These are phyloP conservation scores for Mucor irregularis DNA, from an alignment of 371 early-diverging fungal species.

Conservation along the genomic window DNA sequence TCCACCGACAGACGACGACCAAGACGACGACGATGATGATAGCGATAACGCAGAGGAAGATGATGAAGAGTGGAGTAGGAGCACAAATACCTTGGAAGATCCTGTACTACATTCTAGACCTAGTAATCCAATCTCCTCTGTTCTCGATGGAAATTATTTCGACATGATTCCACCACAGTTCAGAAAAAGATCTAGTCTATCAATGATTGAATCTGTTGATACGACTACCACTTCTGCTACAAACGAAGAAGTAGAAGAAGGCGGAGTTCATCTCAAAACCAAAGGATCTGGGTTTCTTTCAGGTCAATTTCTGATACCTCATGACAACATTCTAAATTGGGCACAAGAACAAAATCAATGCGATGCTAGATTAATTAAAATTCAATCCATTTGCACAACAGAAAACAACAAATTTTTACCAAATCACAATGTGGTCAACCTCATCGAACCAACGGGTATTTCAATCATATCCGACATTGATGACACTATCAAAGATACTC, in stretches of 20 bases:
- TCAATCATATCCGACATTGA: conserved; percentile 89
- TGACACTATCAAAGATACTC: conserved; percentile 86
- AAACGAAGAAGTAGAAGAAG: not conserved
- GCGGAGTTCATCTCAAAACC: conserved; percentile 7
- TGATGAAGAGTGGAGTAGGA: not conserved
- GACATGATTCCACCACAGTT: too few relatives aligned
- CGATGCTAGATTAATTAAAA: conserved; percentile 29
- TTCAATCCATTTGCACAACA: conserved; percentile 19
- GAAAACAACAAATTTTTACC: conserved; percentile 17
- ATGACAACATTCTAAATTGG: conserved; percentile 29
- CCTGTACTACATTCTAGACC: conserved; percentile 4
- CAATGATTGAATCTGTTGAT: too few relatives aligned
- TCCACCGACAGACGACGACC: not conserved
- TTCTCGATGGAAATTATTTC: not conserved
- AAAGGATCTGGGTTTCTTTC: conserved; percentile 27
- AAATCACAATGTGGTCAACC: conserved; percentile 42
- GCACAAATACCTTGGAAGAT: not conserved
- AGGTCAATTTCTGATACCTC: conserved; percentile 27
- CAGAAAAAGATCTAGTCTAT: too few relatives aligned
- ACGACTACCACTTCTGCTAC: not conserved
- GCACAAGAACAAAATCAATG: conserved; percentile 33
- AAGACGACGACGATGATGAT: not conserved
- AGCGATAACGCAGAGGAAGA: not conserved
- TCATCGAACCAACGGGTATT: conserved; percentile 63
- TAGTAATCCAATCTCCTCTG: conserved; percentile 15